Percentiles rank a stretch among this genome's conserved stretches.
These are phyloP conservation scores for Trichoderma guizhouense DNA, from an alignment of 2,329 filamentous ascomycete species.

Conservation along the genomic window DNA sequence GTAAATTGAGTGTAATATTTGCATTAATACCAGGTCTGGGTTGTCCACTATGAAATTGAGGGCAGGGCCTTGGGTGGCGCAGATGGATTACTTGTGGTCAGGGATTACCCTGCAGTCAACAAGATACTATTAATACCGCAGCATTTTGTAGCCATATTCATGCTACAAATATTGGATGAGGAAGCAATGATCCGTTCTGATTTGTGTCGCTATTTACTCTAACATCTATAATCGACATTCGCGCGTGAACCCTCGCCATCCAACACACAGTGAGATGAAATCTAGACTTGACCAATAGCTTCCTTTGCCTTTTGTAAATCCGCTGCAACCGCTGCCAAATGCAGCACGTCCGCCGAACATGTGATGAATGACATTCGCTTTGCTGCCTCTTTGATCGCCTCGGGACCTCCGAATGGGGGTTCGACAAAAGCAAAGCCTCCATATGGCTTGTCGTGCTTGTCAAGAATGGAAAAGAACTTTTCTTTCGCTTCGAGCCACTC, in stretches of 20 bases:
- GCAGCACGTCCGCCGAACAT: neutral
- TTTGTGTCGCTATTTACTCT: neutral
- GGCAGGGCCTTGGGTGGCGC: neutral
- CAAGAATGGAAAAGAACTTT: constrained; percentile 37
- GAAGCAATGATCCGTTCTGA: neutral
- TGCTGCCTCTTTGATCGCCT: constrained; percentile 25
- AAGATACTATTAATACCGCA: neutral
- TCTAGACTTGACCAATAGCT: neutral
- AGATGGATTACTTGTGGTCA: neutral
- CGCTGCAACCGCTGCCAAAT: neutral
- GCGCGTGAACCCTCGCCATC: neutral
- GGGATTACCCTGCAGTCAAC: neutral
- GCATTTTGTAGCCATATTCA: neutral
- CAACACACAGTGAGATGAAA: neutral
- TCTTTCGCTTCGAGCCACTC: constrained; percentile 40
- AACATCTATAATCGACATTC: neutral
- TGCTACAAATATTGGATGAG: neutral
- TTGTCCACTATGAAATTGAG: neutral
- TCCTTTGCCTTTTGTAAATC: neutral
- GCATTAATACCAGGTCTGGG: neutral
- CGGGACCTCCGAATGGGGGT: constrained; percentile 26
- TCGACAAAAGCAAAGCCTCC: constrained; percentile 31
- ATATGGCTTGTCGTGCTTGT: constrained; percentile 46
- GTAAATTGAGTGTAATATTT: neutral
- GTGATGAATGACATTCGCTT: constrained; percentile 28